Evolutionary conservation across 116 monocot genomes (phyloP).

Genomic region (Dioscorea cayenensis): DNA sequence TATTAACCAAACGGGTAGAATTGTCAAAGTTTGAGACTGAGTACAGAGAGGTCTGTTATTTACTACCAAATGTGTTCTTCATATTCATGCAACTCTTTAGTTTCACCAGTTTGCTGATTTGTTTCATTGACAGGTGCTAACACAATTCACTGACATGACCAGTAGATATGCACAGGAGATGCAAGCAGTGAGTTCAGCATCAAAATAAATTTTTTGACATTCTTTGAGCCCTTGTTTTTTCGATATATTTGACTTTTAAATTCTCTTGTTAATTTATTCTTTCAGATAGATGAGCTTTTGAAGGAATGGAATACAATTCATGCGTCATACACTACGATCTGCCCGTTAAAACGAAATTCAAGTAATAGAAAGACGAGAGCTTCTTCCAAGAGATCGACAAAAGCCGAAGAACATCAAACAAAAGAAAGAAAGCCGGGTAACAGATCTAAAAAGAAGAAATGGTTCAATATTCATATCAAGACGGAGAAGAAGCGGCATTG

Average conservation of each 20-base stretch:
- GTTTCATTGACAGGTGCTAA: conserved; percentile 46
- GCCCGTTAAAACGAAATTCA: conserved; percentile 49
- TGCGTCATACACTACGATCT: conserved; percentile 59
- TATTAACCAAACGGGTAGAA: conserved; percentile 70
- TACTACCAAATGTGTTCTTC: neutral
- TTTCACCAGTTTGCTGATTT: neutral
- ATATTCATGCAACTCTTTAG: neutral
- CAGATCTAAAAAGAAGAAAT: conserved; percentile 58
- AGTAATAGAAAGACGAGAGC: conserved; percentile 33
- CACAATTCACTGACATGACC: conserved; percentile 92
- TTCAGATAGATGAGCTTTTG: conserved; percentile 86
- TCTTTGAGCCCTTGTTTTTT: too few species aligned
- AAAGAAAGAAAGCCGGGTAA: conserved; percentile 49
- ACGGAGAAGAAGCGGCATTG: conserved; percentile 70
- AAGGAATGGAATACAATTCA: conserved; percentile 69
- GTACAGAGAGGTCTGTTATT: conserved; percentile 65
- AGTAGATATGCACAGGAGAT: conserved; percentile 81
- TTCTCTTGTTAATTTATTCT: neutral
- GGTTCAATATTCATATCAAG: conserved; percentile 72
- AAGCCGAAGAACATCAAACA: conserved; percentile 22
- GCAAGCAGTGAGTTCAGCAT: conserved; percentile 59
- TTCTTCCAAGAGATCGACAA: conserved; percentile 28
- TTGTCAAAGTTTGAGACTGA: conserved; percentile 90
- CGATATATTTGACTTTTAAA: neutral
- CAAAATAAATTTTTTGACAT: neutral